Evolutionary conservation across 2,329 filamentous ascomycete genomes (phyloP).

Genomic region (Ophiocordyceps camponoti-floridani): DNA sequence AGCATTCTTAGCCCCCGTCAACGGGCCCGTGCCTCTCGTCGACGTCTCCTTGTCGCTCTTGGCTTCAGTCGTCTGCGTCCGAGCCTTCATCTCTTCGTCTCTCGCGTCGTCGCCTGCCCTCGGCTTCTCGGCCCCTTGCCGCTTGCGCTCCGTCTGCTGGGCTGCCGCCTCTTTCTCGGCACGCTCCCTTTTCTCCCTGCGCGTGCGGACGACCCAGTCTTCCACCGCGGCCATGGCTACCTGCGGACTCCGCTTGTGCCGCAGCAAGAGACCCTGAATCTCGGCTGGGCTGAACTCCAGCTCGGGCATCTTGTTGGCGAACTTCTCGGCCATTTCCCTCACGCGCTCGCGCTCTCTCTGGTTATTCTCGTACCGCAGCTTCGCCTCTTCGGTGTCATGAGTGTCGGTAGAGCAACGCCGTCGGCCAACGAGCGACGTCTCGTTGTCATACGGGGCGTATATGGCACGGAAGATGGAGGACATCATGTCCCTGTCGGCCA

Average conservation of each 20-base stretch:
- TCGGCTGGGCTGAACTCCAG: constrained; percentile 42
- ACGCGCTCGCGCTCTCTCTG: constrained; percentile 20
- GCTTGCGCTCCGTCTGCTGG: constrained; percentile 3
- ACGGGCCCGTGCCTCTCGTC: background rate
- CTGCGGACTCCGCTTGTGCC: constrained; percentile 33
- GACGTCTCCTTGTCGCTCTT: background rate
- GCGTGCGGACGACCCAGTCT: constrained; percentile 29
- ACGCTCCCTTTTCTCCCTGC: constrained; percentile 28
- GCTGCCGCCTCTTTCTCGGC: constrained; percentile 10
- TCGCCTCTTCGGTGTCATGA: constrained; percentile 11
- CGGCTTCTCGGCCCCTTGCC: background rate
- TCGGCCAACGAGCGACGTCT: constrained; percentile 3
- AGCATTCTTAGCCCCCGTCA: constrained; percentile 8
- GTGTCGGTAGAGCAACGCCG: background rate
- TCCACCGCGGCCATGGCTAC: constrained; percentile 26
- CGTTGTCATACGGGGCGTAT: constrained; percentile 30
- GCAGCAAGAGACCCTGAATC: constrained; percentile 39
- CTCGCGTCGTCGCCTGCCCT: background rate
- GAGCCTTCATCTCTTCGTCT: background rate
- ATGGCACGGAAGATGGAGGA: constrained; percentile 39
- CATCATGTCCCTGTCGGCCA: constrained; percentile 33
- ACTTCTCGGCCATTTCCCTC: constrained; percentile 26
- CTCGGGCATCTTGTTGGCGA: constrained; percentile 31
- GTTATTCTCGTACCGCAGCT: constrained; percentile 10
- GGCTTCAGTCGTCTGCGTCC: background rate